Percentiles rank a stretch among this genome's conserved stretches.
These are phyloP conservation scores for Aspergillus uvarum DNA, from an alignment of 2,329 filamentous ascomycete species.

Conservation along the genomic window DNA sequence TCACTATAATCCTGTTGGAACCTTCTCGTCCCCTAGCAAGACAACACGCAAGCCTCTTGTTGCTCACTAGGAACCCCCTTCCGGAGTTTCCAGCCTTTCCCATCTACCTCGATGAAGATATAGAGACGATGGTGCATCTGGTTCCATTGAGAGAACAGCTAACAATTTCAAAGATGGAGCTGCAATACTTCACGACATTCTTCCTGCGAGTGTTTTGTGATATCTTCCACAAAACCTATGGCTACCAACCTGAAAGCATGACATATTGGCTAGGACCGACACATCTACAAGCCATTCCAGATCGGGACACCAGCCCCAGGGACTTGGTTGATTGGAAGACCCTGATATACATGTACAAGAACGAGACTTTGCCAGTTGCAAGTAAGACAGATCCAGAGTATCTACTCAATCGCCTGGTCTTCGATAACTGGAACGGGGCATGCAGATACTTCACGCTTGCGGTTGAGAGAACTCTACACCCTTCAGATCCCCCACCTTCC, in stretches of 20 bases:
- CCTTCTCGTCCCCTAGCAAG: conserved; percentile 58
- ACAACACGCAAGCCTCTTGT: conserved; percentile 61
- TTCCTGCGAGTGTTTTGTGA: conserved; percentile 77
- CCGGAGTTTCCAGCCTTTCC: conserved; percentile 67
- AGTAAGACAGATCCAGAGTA: conserved; percentile 39
- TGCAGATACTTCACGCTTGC: conserved; percentile 56
- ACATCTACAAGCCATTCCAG: conserved; percentile 11
- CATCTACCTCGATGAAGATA: conserved; percentile 68
- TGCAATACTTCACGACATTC: conserved; percentile 65
- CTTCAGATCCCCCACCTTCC: conserved; percentile 37
- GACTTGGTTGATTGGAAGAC: conserved; percentile 47
- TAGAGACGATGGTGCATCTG: conserved; percentile 59
- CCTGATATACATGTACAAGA: conserved; percentile 37
- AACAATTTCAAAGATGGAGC: conserved; percentile 35
- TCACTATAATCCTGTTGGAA: conserved; percentile 61
- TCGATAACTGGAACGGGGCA: conserved; percentile 58
- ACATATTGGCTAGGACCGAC: conserved; percentile 81
- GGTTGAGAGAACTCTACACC: conserved; percentile 31
- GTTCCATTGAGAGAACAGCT: conserved; percentile 42
- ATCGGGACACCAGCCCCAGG: conserved; percentile 6
- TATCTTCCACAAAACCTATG: conserved; percentile 85
- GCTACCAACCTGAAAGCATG: conserved; percentile 61
- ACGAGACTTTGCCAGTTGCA: conserved; percentile 49
- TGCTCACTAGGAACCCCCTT: conserved; percentile 68
- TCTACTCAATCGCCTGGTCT: conserved; percentile 53